A percentile compares a stretch with the other conserved stretches of the same genome.
Evolutionary conservation across 371 early-diverging fungal genomes (phyloP).

Genomic region (Parasitella parasitica): DNA sequence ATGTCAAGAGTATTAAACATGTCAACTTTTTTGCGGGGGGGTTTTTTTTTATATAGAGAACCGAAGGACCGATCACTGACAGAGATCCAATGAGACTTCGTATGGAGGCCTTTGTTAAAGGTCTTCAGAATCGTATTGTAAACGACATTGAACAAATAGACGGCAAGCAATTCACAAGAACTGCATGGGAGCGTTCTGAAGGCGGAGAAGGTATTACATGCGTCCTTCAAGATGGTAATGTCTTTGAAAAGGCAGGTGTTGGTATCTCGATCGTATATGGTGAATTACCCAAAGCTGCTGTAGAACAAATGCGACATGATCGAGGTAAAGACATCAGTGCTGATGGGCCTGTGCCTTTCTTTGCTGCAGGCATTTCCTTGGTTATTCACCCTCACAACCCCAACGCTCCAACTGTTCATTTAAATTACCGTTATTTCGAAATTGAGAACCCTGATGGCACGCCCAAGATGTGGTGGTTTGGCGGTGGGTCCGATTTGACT

Average conservation of each 20-base stretch:
- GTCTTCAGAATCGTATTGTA: slow-evolving; percentile 72
- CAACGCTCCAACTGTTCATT: slow-evolving; percentile 90
- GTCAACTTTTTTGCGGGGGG: no score
- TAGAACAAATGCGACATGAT: slow-evolving; percentile 75
- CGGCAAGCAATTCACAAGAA: slow-evolving; percentile 66
- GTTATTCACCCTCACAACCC: slow-evolving; percentile 96
- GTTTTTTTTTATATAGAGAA: no score
- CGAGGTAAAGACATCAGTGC: slow-evolving; percentile 48
- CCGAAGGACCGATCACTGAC: slow-evolving; percentile 40
- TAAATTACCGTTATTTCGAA: slow-evolving; percentile 97
- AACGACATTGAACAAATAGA: slow-evolving; percentile 55
- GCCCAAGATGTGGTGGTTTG: slow-evolving; percentile 78
- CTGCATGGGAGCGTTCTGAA: slow-evolving; percentile 79
- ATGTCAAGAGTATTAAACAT: background rate
- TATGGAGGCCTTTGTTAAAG: slow-evolving; percentile 77
- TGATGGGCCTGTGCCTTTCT: slow-evolving; percentile 63
- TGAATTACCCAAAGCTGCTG: slow-evolving; percentile 69
- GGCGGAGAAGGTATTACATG: slow-evolving; percentile 91
- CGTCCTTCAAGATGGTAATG: slow-evolving; percentile 87
- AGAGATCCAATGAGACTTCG: slow-evolving; percentile 71
- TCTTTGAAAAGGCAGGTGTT: slow-evolving; percentile 95
- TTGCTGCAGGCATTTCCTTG: slow-evolving; percentile 87
- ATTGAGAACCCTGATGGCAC: slow-evolving; percentile 57
- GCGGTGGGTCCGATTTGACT: slow-evolving; percentile 83
- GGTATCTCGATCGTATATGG: slow-evolving; percentile 77